Evolutionary conservation across 2,329 filamentous ascomycete genomes (phyloP).

Genomic region (Trematosphaeria pertusa): DNA sequence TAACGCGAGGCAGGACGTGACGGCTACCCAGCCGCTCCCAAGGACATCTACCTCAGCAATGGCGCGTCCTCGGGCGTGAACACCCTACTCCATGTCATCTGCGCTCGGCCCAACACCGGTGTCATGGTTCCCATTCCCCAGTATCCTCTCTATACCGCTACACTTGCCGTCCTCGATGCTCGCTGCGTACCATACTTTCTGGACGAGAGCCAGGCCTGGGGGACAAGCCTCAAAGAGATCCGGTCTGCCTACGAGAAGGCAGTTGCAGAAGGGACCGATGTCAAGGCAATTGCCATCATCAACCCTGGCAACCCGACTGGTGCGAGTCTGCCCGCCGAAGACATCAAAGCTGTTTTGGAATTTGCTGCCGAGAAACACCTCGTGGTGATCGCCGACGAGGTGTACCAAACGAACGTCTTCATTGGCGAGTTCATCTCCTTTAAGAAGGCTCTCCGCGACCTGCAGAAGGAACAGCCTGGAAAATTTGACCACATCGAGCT

Average conservation of each 20-base stretch:
- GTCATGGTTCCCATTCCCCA: slow-evolving; percentile 95
- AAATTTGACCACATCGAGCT: slow-evolving; percentile 88
- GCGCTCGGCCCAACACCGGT: slow-evolving; percentile 76
- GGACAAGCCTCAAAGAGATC: slow-evolving; percentile 83
- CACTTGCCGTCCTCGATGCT: slow-evolving; percentile 83
- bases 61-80: slow-evolving; percentile 95
- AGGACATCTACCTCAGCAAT: slow-evolving; percentile 86
- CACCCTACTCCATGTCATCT: slow-evolving; percentile 89
- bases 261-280: slow-evolving; percentile 77
- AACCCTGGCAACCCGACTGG: slow-evolving; percentile 98
- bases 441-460: slow-evolving; percentile 82
- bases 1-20: slow-evolving; percentile 70
- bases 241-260: slow-evolving; percentile 76
- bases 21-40: slow-evolving; percentile 81
- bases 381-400: slow-evolving; percentile 93
- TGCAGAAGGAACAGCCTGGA: slow-evolving; percentile 73
- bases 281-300: slow-evolving; percentile 94
- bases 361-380: slow-evolving; percentile 85
- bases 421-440: slow-evolving; percentile 93
- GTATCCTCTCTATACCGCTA: slow-evolving; percentile 97
- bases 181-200: slow-evolving; percentile 92
- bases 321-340: slow-evolving; percentile 77
- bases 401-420: slow-evolving; percentile 99
- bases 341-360: slow-evolving; percentile 84
- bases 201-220: slow-evolving; percentile 86